Evolutionary conservation across 1,284 basidiomycete species (phyloP).

Genomic region (Cutaneotrichosporon sp.): DNA sequence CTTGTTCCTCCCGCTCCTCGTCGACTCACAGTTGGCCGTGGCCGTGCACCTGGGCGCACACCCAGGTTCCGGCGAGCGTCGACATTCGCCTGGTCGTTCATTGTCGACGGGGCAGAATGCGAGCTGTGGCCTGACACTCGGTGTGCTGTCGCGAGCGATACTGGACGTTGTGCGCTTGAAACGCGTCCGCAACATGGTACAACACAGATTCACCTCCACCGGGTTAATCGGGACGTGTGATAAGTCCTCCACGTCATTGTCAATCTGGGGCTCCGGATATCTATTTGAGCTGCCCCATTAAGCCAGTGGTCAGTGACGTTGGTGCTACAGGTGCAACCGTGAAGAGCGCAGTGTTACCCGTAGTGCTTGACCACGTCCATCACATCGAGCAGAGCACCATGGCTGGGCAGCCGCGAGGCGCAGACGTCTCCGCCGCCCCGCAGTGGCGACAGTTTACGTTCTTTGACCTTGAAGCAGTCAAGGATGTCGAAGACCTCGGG

Average conservation of each 20-base stretch:
- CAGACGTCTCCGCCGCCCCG: slow-evolving; percentile 22
- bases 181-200: background rate
- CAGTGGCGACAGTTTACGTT: slow-evolving; percentile 68
- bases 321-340: no score
- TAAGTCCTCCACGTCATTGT: background rate
- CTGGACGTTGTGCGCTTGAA: no score
- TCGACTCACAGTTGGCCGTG: slow-evolving; percentile 6
- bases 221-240: background rate
- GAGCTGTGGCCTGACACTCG: background rate
- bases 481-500: slow-evolving; percentile 70
- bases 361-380: no score
- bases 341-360: no score
- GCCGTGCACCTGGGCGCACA: slow-evolving; percentile 32
- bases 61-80: slow-evolving; percentile 37
- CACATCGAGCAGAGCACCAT: no score
- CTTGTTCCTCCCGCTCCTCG: no score
- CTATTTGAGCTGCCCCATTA: background rate
- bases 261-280: background rate
- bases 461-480: slow-evolving; percentile 58
- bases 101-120: background rate
- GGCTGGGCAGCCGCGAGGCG: slow-evolving; percentile 1
- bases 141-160: no score
- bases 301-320: background rate
- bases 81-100: slow-evolving; percentile 15
- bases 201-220: slow-evolving; percentile 11